phyloP scores from a whole-genome alignment of 1,139 yeast genomes.

The Lipomyces yarrowii region DNA sequence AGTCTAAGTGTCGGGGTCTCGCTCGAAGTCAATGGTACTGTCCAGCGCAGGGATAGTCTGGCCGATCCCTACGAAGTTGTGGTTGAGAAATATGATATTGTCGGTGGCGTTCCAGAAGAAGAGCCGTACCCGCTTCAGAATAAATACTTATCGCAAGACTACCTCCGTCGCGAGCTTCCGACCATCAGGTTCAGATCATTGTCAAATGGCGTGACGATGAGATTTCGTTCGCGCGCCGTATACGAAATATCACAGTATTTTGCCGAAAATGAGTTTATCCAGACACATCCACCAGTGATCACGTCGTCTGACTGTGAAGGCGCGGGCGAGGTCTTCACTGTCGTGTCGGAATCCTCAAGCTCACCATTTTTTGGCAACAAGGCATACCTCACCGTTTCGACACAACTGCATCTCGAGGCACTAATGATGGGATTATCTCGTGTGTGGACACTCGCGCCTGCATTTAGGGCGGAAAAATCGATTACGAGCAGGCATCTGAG shows the following conservation, averaged over 20 bases:
- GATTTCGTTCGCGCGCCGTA: constrained; percentile 74
- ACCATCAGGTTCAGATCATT: constrained; percentile 78
- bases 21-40: constrained; percentile 49
- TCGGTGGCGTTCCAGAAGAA: constrained; percentile 10
- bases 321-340: constrained; percentile 83
- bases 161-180: constrained; percentile 63
- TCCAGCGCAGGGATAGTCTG: constrained; percentile 34
- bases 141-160: constrained; percentile 67
- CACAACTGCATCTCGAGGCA: constrained; percentile 88
- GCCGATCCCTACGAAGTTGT: constrained; percentile 53
- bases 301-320: constrained; percentile 97
- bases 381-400: constrained; percentile 82
- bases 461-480: constrained; percentile 91
- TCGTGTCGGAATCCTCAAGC: constrained; percentile 42
- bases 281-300: constrained; percentile 81
- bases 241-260: constrained; percentile 58
- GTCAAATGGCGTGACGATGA: constrained; percentile 62
- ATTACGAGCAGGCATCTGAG: constrained; percentile 89
- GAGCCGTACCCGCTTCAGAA: constrained; percentile 85
- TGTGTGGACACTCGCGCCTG: constrained; percentile 90
- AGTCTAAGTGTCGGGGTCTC: constrained; percentile 50
- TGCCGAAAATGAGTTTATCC: constrained; percentile 55
- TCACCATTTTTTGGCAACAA: constrained; percentile 61
- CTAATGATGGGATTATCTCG: constrained; percentile 71
- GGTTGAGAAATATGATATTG: constrained; percentile 37